These are phyloP conservation scores for Rosa chinensis DNA, from an alignment of 306 rosid genomes.

Conservation along the genomic window DNA sequence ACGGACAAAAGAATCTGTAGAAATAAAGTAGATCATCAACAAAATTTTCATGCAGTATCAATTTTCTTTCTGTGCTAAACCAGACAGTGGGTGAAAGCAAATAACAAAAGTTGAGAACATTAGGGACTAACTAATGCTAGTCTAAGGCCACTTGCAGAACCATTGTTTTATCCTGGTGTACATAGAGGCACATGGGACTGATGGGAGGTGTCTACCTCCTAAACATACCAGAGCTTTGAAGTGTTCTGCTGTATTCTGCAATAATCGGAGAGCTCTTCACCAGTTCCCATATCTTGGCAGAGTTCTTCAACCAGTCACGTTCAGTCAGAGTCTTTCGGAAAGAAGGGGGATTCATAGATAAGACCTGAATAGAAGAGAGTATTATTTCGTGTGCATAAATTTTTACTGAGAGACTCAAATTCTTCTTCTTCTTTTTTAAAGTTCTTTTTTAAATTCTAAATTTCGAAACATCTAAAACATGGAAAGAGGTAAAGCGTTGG, in stretches of 20 bases:
- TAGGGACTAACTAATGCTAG: not conserved
- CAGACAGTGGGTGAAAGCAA: not conserved
- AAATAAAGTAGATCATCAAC: not conserved
- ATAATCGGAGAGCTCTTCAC: slow-evolving; percentile 72
- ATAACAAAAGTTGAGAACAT: not conserved
- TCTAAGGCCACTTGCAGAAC: not conserved
- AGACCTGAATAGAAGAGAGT: slow-evolving; percentile 45
- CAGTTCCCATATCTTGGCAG: slow-evolving; percentile 82
- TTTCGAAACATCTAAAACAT: not conserved
- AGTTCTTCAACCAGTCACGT: slow-evolving; percentile 91
- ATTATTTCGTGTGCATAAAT: not conserved
- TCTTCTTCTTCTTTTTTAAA: not conserved
- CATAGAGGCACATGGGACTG: not conserved
- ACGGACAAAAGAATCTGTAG: not conserved
- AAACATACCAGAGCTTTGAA: slow-evolving; percentile 66
- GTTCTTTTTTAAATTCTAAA: not conserved
- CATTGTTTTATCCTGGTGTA: not conserved
- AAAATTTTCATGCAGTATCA: not conserved
- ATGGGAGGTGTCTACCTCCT: slow-evolving; percentile 46
- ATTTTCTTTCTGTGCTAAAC: not conserved
- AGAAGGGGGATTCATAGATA: slow-evolving; percentile 63
- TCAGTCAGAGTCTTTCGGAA: slow-evolving; percentile 62
- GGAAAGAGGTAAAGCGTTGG: not conserved
- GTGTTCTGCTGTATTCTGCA: slow-evolving; percentile 65
- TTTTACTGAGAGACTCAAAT: not conserved